phyloP scores from a whole-genome alignment of 2,329 filamentous ascomycete genomes.

The Coniochaeta sp. region DNA sequence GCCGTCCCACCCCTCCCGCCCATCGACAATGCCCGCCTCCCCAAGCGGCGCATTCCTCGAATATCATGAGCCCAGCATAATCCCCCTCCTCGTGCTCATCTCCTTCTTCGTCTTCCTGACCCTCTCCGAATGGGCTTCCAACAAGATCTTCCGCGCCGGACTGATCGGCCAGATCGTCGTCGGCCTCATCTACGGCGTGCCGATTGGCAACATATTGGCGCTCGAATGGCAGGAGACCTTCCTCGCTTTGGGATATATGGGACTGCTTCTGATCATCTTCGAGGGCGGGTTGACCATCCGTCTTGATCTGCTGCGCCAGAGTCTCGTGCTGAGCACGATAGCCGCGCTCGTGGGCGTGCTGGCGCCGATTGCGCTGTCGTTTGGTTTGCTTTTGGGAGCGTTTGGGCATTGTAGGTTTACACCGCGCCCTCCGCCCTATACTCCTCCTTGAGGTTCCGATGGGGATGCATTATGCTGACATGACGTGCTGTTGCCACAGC shows the following conservation, averaged over 20 bases:
- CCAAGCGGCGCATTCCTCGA: conserved; percentile 21
- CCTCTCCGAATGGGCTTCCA: conserved; percentile 31
- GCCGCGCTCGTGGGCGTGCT: conserved; percentile 35
- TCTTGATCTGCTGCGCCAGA: conserved; percentile 36
- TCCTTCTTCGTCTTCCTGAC: conserved; percentile 38
- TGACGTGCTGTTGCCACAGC: conserved; percentile 5
- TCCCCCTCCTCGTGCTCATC: conserved; percentile 30
- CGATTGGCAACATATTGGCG: conserved; percentile 35
- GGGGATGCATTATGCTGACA: background rate
- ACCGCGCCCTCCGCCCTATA: background rate
- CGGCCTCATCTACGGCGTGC: conserved; percentile 37
- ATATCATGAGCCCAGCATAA: conserved; percentile 28
- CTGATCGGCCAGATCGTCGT: conserved; percentile 40
- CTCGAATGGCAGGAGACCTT: conserved; percentile 36
- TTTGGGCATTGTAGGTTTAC: conserved; percentile 28
- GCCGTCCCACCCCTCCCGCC: background rate
- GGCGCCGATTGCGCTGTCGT: conserved; percentile 37
- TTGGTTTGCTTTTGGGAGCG: conserved; percentile 32
- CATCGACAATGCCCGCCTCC: conserved; percentile 1
- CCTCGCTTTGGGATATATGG: conserved; percentile 37
- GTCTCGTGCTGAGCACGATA: conserved; percentile 31
- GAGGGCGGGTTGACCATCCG: conserved; percentile 40
- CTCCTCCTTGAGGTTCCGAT: background rate
- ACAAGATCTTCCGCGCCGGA: conserved; percentile 32
- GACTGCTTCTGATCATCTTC: conserved; percentile 42